A percentile compares a stretch with the other conserved stretches of the same genome.
These are phyloP conservation scores for Lepidium africanum DNA, from an alignment of 345 rosid species.

Conservation along the genomic window DNA sequence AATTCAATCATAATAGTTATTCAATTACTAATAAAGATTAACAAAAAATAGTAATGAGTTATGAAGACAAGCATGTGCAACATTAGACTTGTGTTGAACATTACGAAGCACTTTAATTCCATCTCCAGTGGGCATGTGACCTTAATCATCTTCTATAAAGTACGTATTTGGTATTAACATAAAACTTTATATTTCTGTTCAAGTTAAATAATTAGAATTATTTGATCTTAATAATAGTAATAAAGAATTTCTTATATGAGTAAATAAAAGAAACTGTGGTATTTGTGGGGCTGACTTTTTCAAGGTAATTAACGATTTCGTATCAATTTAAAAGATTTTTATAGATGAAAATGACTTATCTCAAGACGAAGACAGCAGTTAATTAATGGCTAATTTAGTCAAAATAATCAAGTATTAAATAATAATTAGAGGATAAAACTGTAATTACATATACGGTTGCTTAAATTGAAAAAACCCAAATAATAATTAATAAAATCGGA, in stretches of 20 bases:
- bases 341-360: conserved; percentile 13
- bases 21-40: background rate
- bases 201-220: background rate
- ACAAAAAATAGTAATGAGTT: background rate
- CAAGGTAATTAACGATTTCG: conserved; percentile 22
- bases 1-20: no score
- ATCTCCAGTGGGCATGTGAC: conserved; percentile 23
- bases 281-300: conserved; percentile 25
- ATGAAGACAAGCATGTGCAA: conserved; percentile 23
- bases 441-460: conserved; percentile 12
- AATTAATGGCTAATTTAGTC: conserved; percentile 22
- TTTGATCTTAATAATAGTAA: no score
- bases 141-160: background rate
- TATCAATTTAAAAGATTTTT: background rate
- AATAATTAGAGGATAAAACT: background rate
- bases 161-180: background rate
- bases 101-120: conserved; percentile 24
- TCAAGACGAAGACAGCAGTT: conserved; percentile 20
- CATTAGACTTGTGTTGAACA: conserved; percentile 26
- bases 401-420: background rate
- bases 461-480: conserved; percentile 6
- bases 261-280: background rate
- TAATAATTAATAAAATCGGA: conserved; percentile 9
- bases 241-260: no score
- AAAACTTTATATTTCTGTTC: background rate